phyloP scores from a whole-genome alignment of 1,139 yeast species.

The Geotrichum candidum region DNA sequence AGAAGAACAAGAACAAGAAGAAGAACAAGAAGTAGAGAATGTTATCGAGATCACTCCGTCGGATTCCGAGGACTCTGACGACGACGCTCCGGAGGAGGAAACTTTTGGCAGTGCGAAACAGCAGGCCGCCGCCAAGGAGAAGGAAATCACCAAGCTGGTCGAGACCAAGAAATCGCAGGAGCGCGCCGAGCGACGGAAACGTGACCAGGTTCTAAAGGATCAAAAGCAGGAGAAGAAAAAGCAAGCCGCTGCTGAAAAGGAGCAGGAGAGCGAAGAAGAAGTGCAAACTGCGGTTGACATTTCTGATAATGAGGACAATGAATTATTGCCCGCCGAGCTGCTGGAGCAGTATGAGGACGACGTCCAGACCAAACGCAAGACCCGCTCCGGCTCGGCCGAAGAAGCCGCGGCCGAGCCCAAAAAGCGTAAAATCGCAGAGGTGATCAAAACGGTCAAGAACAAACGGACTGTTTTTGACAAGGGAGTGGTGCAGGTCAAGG shows the following conservation, averaged over 20 bases:
- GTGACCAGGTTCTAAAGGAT: not conserved
- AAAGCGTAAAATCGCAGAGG: not conserved
- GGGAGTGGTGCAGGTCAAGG: conserved; percentile 16
- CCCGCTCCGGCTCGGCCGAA: not conserved
- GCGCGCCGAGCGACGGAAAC: conserved; percentile 4
- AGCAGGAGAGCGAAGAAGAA: not conserved
- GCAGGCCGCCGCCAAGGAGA: conserved; percentile 1
- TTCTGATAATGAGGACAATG: conserved; percentile 4
- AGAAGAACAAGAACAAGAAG: not conserved
- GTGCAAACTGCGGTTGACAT: not conserved
- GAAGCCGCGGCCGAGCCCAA: not conserved
- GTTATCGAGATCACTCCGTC: conserved; percentile 3
- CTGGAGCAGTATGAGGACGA: conserved; percentile 6
- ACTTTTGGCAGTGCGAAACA: conserved; percentile 3
- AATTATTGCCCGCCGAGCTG: conserved; percentile 12
- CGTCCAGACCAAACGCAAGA: not conserved
- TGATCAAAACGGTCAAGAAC: not conserved
- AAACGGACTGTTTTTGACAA: conserved; percentile 3
- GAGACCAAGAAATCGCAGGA: conserved; percentile 4
- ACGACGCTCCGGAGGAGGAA: conserved; percentile 16
- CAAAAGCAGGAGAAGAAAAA: not conserved
- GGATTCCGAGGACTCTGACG: conserved; percentile 2
- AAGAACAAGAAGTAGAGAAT: not conserved
- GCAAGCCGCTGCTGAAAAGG: not conserved
- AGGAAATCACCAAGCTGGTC: not conserved